These are phyloP conservation scores for Urochloa ruziziensis DNA, from an alignment of 176 grass and related monocot genomes.

Conservation along the genomic window DNA sequence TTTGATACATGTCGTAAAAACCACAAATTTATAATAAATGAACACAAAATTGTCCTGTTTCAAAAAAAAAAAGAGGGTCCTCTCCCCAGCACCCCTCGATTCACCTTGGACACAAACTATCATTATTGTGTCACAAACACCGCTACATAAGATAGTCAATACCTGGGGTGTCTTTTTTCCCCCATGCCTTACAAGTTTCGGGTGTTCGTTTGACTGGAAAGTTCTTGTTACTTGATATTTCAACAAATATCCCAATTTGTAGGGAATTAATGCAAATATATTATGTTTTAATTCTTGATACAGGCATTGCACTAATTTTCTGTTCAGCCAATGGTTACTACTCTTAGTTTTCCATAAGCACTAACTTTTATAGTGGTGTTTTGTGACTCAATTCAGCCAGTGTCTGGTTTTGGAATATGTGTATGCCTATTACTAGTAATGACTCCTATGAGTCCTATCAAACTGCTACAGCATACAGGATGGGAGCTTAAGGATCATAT, in stretches of 20 bases:
- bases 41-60: neutral
- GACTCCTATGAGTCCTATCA: neutral
- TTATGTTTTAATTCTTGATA: neutral
- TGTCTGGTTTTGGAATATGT: neutral
- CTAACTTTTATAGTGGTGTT: neutral
- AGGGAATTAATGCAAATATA: neutral
- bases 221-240: neutral
- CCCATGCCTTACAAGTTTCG: neutral
- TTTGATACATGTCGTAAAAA: neutral
- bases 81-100: too few species aligned
- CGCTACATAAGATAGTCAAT: too few species aligned
- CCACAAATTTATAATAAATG: neutral
- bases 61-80: too few species aligned
- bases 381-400: neutral
- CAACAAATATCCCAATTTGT: neutral
- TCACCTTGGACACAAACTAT: too few species aligned
- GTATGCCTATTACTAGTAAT: neutral
- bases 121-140: too few species aligned
- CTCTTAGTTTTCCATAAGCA: neutral
- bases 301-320: neutral
- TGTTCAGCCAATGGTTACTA: neutral
- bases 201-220: neutral
- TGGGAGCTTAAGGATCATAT: neutral
- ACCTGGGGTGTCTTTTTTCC: too few species aligned
- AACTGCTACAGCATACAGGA: neutral